These are phyloP conservation scores for Emericellopsis atlantica DNA, from an alignment of 2,329 filamentous ascomycete genomes.

Conservation along the genomic window DNA sequence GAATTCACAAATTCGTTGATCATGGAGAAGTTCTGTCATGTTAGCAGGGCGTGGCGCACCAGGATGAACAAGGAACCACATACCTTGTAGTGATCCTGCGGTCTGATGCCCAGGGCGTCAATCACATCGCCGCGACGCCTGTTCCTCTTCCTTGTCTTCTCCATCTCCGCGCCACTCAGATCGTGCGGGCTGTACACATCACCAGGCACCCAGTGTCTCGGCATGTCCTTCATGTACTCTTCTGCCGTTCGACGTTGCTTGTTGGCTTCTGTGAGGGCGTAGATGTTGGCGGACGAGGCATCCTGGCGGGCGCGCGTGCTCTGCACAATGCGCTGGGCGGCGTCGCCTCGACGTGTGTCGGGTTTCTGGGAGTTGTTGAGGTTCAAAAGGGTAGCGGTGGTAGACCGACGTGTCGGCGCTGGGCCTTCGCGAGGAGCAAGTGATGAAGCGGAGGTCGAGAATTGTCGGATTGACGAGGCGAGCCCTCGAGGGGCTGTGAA, in stretches of 20 bases:
- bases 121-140: constrained; percentile 58
- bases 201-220: constrained; percentile 60
- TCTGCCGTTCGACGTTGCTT: constrained; percentile 15
- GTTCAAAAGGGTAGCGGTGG: too few relatives aligned
- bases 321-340: too few relatives aligned
- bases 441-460: too few relatives aligned
- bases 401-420: too few relatives aligned
- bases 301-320: too few relatives aligned
- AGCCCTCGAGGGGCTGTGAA: too few relatives aligned
- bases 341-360: too few relatives aligned
- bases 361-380: too few relatives aligned
- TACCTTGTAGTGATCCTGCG: constrained; percentile 80
- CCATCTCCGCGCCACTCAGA: constrained; percentile 63
- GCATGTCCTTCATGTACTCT: constrained; percentile 50
- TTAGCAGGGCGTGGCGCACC: background rate
- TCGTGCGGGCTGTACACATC: constrained; percentile 91
- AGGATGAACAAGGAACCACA: constrained; percentile 9
- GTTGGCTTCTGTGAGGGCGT: background rate
- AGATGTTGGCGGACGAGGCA: too few relatives aligned
- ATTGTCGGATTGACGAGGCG: too few relatives aligned
- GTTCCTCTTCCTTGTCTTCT: constrained; percentile 58
- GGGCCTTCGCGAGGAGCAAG: too few relatives aligned
- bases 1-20: constrained; percentile 80
- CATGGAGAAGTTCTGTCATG: constrained; percentile 74
- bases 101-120: constrained; percentile 68